A percentile compares a stretch with the other conserved stretches of the same genome.
phyloP scores from a whole-genome alignment of 495 filamentous ascomycete species.

The Lindgomyces ingoldianus region DNA sequence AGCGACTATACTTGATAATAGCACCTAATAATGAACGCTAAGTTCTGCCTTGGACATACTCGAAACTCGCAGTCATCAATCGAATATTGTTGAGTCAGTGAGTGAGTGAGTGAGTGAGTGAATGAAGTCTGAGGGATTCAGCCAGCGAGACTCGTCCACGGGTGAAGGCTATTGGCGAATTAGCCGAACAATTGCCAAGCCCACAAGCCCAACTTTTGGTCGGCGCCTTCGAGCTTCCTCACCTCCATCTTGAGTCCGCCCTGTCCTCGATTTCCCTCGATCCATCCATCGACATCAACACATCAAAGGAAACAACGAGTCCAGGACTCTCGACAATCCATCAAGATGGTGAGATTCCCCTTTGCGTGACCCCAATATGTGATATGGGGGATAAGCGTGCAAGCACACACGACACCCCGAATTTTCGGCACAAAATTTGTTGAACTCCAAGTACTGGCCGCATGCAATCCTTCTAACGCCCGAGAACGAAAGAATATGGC shows the following conservation, averaged over 20 bases:
- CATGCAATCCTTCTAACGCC: not conserved
- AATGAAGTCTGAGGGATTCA: no score
- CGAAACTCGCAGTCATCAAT: no score
- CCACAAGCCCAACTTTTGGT: not conserved
- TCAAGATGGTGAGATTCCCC: conserved; percentile 33
- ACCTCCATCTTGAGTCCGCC: conserved; percentile 2
- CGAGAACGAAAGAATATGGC: not conserved
- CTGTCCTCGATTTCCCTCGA: conserved; percentile 15
- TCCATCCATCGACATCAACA: conserved; percentile 24
- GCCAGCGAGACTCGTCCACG: not conserved
- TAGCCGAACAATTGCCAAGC: not conserved
- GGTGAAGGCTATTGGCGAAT: not conserved
- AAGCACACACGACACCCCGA: conserved; percentile 23
- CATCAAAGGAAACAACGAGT: conserved; percentile 1
- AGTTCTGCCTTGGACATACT: no score
- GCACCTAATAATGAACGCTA: no score
- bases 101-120: no score
- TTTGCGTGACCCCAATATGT: not conserved
- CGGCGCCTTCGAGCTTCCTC: not conserved
- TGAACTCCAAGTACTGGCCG: not conserved
- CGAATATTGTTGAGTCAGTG: no score
- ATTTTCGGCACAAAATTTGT: conserved; percentile 21
- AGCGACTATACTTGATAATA: no score
- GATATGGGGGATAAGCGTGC: not conserved
- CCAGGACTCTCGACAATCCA: conserved; percentile 15